These are phyloP conservation scores for Scleroderma bovista DNA, from an alignment of 768 basidiomycete species.

Conservation along the genomic window DNA sequence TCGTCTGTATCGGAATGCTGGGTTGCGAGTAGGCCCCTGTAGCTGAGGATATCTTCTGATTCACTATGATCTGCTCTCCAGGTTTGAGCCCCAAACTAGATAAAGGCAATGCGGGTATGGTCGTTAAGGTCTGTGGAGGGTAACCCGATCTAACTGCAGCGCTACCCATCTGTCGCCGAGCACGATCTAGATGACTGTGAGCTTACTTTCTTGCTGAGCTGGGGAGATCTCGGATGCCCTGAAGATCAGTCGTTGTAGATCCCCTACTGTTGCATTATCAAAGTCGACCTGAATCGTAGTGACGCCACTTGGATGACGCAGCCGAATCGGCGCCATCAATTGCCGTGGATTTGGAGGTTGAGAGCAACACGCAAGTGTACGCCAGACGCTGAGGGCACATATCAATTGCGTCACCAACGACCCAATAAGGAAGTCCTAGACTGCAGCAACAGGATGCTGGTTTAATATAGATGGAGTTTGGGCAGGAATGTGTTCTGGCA, in stretches of 20 bases:
- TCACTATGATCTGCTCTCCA: slow-evolving; percentile 88
- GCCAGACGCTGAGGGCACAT: too few relatives aligned
- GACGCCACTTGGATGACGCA: slow-evolving; percentile 83
- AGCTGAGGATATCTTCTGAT: slow-evolving; percentile 26
- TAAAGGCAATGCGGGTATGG: slow-evolving; percentile 69
- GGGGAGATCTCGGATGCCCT: slow-evolving; percentile 63
- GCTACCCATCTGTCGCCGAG: background rate
- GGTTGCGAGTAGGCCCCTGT: slow-evolving; percentile 4
- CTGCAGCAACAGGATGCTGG: background rate
- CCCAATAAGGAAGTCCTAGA: background rate
- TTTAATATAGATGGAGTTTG: slow-evolving; percentile 4
- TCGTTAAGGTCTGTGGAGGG: slow-evolving; percentile 68
- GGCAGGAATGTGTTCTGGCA: slow-evolving; percentile 10
- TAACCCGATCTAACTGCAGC: slow-evolving; percentile 74
- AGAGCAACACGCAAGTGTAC: background rate
- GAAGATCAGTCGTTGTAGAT: slow-evolving; percentile 72
- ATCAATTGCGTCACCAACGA: too few relatives aligned
- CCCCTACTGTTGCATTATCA: slow-evolving; percentile 58
- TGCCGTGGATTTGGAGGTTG: background rate
- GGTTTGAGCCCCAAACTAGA: slow-evolving; percentile 68
- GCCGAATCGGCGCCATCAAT: slow-evolving; percentile 64
- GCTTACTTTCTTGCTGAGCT: slow-evolving; percentile 73
- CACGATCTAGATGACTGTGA: background rate
- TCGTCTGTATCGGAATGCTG: slow-evolving; percentile 4
- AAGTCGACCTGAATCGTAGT: slow-evolving; percentile 69